Evolutionary conservation across 192 early-diverging fungal genomes (phyloP).

Genomic region (Linnemannia hyalina): DNA sequence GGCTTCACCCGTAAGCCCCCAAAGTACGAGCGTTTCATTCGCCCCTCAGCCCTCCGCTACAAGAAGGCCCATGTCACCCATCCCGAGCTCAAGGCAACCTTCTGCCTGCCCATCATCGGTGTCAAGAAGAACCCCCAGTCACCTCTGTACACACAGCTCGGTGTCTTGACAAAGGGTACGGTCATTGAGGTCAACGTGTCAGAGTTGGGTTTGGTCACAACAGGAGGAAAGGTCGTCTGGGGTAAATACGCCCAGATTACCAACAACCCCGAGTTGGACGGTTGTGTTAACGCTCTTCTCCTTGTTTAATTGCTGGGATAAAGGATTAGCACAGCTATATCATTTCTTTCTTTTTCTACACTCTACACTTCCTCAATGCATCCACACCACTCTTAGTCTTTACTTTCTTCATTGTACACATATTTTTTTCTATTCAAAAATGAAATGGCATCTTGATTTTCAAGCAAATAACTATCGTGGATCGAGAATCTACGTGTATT

Average conservation of each 20-base stretch:
- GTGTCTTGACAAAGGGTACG: conserved; percentile 98
- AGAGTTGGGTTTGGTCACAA: conserved; percentile 97
- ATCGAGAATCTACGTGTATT: background rate
- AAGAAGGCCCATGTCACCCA: conserved; percentile 99
- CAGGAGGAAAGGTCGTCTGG: conserved; percentile 98
- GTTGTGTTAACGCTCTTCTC: conserved; percentile 93
- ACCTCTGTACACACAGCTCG: conserved; percentile 96
- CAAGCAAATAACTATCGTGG: background rate
- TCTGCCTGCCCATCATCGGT: conserved; percentile 95
- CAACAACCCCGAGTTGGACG: conserved; percentile 99
- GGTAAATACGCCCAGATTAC: conserved; percentile 96
- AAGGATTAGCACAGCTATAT: background rate
- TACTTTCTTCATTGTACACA: conserved; percentile 26
- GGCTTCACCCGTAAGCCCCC: conserved; percentile 99
- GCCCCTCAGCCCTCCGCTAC: conserved; percentile 97
- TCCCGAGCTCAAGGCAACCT: conserved; percentile 97
- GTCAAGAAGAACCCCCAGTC: conserved; percentile 99
- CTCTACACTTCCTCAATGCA: background rate
- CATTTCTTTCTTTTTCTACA: background rate
- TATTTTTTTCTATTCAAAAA: conserved; percentile 10
- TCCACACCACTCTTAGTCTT: background rate
- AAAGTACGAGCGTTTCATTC: conserved; percentile 99
- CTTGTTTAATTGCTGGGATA: conserved; percentile 74
- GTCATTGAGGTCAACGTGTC: conserved; percentile 95
- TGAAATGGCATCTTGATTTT: conserved; percentile 10